These are phyloP conservation scores for Delphinella strobiligena DNA, from an alignment of 2,329 filamentous ascomycete genomes.

Conservation along the genomic window DNA sequence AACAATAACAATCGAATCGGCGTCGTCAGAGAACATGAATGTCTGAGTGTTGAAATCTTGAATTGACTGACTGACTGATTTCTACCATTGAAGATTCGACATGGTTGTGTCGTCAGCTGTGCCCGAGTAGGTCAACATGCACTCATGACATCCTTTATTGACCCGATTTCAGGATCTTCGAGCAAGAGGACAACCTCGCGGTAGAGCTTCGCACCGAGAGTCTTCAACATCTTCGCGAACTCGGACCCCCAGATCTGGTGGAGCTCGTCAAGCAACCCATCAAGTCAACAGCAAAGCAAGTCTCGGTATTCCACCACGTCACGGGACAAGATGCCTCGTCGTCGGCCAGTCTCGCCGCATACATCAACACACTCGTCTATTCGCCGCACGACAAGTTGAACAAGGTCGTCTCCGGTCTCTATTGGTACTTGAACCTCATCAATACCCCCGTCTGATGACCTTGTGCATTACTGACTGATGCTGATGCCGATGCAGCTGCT, in stretches of 20 bases:
- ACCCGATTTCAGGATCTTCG: conserved; percentile 58
- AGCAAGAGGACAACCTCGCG: conserved; percentile 83
- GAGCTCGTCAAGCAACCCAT: conserved; percentile 74
- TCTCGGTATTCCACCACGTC: conserved; percentile 94
- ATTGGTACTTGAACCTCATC: too few species aligned
- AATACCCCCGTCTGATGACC: neutral
- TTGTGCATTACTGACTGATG: conserved; percentile 18
- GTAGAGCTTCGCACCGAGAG: conserved; percentile 89
- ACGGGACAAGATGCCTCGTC: conserved; percentile 95
- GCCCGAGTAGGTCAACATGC: conserved; percentile 26
- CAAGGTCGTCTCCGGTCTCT: conserved; percentile 88
- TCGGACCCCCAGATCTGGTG: conserved; percentile 90
- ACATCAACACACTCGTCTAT: conserved; percentile 96
- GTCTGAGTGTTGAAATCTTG: too few species aligned
- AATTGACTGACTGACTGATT: too few species aligned
- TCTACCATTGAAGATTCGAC: neutral
- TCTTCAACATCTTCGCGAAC: conserved; percentile 72
- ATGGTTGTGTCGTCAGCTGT: conserved; percentile 33
- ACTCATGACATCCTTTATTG: neutral
- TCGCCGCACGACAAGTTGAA: conserved; percentile 69
- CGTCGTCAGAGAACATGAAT: too few species aligned
- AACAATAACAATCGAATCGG: too few species aligned
- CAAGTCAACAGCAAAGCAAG: conserved; percentile 47
- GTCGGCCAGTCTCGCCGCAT: conserved; percentile 89
- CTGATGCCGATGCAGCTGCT: too few species aligned